Percentiles rank a stretch among this genome's conserved stretches.
phyloP scores from a whole-genome alignment of 2,329 filamentous ascomycete species.

The Monilinia fructicola region DNA sequence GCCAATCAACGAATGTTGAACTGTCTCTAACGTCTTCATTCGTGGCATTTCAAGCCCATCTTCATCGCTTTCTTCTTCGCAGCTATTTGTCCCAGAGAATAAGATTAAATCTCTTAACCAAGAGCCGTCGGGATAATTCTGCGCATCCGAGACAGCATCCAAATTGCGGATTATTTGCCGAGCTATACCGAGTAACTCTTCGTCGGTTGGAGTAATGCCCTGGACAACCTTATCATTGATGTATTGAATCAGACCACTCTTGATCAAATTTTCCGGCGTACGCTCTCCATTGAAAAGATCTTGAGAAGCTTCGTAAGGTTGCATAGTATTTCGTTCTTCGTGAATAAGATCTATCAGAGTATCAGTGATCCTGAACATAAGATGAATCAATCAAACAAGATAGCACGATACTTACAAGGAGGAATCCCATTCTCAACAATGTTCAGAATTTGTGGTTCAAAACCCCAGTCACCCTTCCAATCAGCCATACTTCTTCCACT shows the following conservation, averaged over 20 bases:
- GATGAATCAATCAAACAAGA: conserved; percentile 6
- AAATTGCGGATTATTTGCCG: conserved; percentile 57
- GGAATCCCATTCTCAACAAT: conserved; percentile 67
- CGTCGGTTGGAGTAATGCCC: conserved; percentile 48
- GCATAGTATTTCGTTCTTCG: conserved; percentile 57
- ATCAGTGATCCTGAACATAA: conserved; percentile 36
- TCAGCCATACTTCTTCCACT: conserved; percentile 65
- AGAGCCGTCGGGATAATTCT: conserved; percentile 42
- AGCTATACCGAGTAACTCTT: conserved; percentile 58
- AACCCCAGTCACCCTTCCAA: conserved; percentile 71
- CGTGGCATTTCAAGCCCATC: background rate
- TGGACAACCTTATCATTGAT: conserved; percentile 47
- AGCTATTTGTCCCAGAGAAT: conserved; percentile 38
- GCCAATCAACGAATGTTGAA: conserved; percentile 1
- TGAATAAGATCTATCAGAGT: conserved; percentile 59
- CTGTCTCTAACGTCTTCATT: background rate
- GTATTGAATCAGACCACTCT: conserved; percentile 57
- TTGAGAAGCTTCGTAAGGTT: conserved; percentile 50
- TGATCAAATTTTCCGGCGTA: conserved; percentile 62
- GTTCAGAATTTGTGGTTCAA: conserved; percentile 58
- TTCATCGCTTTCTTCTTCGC: background rate
- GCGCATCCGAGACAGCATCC: conserved; percentile 48
- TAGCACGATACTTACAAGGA: conserved; percentile 54
- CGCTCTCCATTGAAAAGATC: conserved; percentile 49
- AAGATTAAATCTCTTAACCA: conserved; percentile 63